Base-by-base conservation (phyloP, 306 rosid species). In the Cucurbita argyrosperma region DNA sequence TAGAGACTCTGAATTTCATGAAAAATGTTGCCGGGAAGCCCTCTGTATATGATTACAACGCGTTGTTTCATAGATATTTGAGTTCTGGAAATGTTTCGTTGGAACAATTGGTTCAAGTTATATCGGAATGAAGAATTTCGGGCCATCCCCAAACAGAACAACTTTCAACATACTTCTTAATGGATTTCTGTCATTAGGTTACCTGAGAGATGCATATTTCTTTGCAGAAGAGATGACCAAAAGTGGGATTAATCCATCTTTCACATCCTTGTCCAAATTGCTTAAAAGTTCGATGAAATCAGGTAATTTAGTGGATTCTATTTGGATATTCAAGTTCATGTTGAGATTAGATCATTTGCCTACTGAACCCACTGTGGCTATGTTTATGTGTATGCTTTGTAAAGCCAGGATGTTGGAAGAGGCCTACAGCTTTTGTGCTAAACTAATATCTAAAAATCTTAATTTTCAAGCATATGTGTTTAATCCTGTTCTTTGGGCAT, bases 81-180 rank as follows among this genome's bases (percentile, higher is more conserved):
- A 78, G 58, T 61, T 82, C 84, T 23, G 79, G n/a, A 35, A 82
- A 64, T 76, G 81, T 50, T 12, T n/a, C 40, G 35, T 13, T 72
- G 47, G 79, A 80, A 43, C 70, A 72, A 52, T 42, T 80, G 55
- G 71, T 72, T 57, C 72, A 80, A 38, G 74, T 85, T 85, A 82
- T 79, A 26, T 3, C 23, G 82, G 76, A 65, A 85, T 85, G 88
- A 80, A 76, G 66, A 82, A 74, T 26, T 78, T 68, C 6, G 84
- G 88, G 51, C 84, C 83, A 6, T 37, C 45, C 23, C 88, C 88
- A 16, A 80, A 80, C 74, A 84, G 80, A 5, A 49, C 69, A n/a
- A 82, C 88, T 47, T 85, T 85, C 79, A 85, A 80, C 67, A 57
- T 71, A 6, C 83, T 85, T 76, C 42, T 85, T 61, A 80, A 80